Evolutionary conservation across 169 alveolate species (phyloP), one percentile per base, ranked within the genome.

Genomic region (Eimeria sp.): DNA sequence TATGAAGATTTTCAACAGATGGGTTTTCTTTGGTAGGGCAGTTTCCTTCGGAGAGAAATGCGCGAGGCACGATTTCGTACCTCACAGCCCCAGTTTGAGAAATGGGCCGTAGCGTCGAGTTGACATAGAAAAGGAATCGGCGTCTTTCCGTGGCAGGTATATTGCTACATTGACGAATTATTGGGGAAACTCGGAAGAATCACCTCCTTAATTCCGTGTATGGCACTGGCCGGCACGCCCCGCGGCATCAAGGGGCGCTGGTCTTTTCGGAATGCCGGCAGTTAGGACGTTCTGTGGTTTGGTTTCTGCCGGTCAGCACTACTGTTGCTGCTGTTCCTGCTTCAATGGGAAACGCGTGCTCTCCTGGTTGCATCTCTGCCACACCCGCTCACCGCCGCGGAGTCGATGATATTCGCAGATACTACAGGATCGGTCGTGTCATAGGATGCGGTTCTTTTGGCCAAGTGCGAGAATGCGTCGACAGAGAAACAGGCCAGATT

Each of bases 391-490:
- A 63, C 92, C 75, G 92, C 67, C 95, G 95, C 57, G 88, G 88
- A 65, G 92, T 43, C 7, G 96, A 93, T 34, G 96, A 93, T 65
- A 93, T 93, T 14, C 96, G 96, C 83, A 40, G 92, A 25, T 78
- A 70, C 45, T 93, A 93, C 89, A 82, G 57, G 72, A 82, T 93
- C 61, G 96, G 96, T 58, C 78, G 80, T 76, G 70, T 70, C 57
- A 61, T 93, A 11, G 96, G 96, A 2, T 82, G 89, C 80, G 98
- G 98, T 30, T 96, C 98, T 51, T 97, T 95, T 90, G 97, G 98
- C 47, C 97, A 97, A 87, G 98, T 97, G 40, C 93, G 98, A 34
- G 97, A 96, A 78, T 97, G 96, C 83, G n/a, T 87, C 61, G 95
- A 93, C 86, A 92, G 96, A 76, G 96, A 95, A 61, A 96, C 97